A percentile compares a stretch with the other conserved stretches of the same genome.
Evolutionary conservation across 1,284 basidiomycete species (phyloP).

Genomic region (Cryptococcus wingfieldii): DNA sequence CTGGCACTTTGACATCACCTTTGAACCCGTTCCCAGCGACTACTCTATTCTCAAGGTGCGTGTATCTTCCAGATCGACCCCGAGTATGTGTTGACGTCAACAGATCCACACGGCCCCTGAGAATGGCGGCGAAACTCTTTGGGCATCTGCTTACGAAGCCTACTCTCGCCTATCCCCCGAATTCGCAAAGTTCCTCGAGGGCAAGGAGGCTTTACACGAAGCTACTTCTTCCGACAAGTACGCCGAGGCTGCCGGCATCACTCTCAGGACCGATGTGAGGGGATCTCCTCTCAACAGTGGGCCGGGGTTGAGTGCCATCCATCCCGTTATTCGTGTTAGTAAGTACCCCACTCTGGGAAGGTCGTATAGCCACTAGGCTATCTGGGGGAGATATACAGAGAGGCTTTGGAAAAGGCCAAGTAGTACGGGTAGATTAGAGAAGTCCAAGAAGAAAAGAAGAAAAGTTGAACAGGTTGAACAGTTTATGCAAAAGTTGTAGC

Average conservation of each 20-base stretch:
- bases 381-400: not conserved
- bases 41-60: slow-evolving; percentile 57
- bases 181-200: slow-evolving; percentile 58
- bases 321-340: slow-evolving; percentile 53
- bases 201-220: slow-evolving; percentile 58
- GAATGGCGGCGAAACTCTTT: slow-evolving; percentile 51
- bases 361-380: not conserved
- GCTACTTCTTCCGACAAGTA: slow-evolving; percentile 57
- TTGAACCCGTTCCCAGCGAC: slow-evolving; percentile 63
- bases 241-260: slow-evolving; percentile 30
- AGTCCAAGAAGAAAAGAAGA: too few species aligned
- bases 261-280: slow-evolving; percentile 39
- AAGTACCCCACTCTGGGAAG: slow-evolving; percentile 16
- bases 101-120: slow-evolving; percentile 54
- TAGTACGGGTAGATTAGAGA: too few species aligned
- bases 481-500: too few species aligned
- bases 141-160: slow-evolving; percentile 57
- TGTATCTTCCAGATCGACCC: too few species aligned
- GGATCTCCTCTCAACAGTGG: slow-evolving; percentile 61
- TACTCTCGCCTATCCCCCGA: slow-evolving; percentile 56
- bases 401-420: not conserved
- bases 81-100: too few species aligned
- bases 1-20: slow-evolving; percentile 52
- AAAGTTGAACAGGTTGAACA: too few species aligned
- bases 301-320: slow-evolving; percentile 55